Percentiles rank a stretch among this genome's conserved stretches.
Evolutionary conservation across 306 rosid genomes (phyloP).

Genomic region (Prunus salicina): DNA sequence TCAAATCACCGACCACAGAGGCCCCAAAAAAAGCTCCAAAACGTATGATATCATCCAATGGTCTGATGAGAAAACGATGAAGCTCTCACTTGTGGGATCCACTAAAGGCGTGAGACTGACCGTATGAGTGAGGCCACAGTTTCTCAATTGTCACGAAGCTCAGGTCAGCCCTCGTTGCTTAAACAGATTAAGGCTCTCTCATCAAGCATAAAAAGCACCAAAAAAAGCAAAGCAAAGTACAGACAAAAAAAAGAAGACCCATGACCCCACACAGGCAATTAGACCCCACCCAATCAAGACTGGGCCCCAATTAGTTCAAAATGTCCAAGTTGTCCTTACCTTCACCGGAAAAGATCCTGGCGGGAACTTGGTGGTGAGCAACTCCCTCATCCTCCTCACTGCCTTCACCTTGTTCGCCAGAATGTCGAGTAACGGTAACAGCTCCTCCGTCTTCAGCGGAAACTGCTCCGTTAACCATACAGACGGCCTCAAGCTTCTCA

Average conservation of each 20-base stretch:
- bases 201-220: constrained; percentile 37
- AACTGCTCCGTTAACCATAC: constrained; percentile 95
- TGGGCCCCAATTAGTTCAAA: background rate
- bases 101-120: background rate
- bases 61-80: background rate
- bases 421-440: constrained; percentile 82
- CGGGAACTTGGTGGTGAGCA: constrained; percentile 94
- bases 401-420: constrained; percentile 93
- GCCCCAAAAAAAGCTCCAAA: constrained; percentile 39
- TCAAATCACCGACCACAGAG: constrained; percentile 17
- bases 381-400: constrained; percentile 83
- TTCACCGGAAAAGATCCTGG: constrained; percentile 92
- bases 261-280: background rate
- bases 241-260: constrained; percentile 3
- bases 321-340: constrained; percentile 44
- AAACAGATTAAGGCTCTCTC: constrained; percentile 10
- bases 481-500: constrained; percentile 73
- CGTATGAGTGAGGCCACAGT: background rate
- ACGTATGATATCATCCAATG: background rate
- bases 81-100: background rate
- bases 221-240: constrained; percentile 15
- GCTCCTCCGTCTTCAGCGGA: constrained; percentile 93
- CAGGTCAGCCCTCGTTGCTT: constrained; percentile 8
- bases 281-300: background rate
- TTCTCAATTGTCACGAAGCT: constrained; percentile 16